Evolutionary conservation across 192 early-diverging fungal genomes (phyloP), one percentile per base, ranked within the genome.

Genomic region (Podila verticillata): DNA sequence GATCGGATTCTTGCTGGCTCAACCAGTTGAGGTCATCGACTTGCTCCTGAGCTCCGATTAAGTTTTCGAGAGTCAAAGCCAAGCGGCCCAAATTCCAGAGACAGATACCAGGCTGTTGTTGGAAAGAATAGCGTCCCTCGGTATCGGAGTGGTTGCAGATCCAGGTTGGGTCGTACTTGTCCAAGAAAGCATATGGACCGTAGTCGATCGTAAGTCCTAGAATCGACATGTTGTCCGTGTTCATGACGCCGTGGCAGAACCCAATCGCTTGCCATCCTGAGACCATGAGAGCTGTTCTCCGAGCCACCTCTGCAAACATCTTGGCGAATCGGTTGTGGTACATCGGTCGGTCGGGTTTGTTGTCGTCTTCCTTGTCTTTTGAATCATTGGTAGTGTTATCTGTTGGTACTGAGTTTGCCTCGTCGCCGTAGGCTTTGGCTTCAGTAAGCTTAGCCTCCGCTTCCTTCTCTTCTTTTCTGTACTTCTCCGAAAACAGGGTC

Each of bases 181-280:
- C 95, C 65, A 98, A 68, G 64, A 98, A 96, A 48, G 89, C 91
- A 69, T 85, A 96, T 10, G 96, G 95, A 0, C 96, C 96, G 69
- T 93, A 96, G 72, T 98, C 95, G 32, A 96, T 86, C 1, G 96
- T 96, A 9, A 95, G 66, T 7, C 95, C 94, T 26, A 95, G 70
- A 2, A 96, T 74, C 4, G 93, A 95, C 91, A 96, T 93, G 68
- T 97, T 97, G 78, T 97, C 95, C 0, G 95, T 96, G 81, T 96
- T 96, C 92, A 96, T 93, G 3, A 96, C 95, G 34, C 94, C 92
- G 63, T 95, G 91, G 85, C 89, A 90, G 81, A 95, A 95, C 8
- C 93, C 95, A 32, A 91, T 80, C 1, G 87, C 83, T 82, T 96
- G 94, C 95, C 94, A 96, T 24, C 79, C 84, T 7, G 95, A 94